These are phyloP conservation scores for Umbelopsis sp. DNA, from an alignment of 371 early-diverging fungal species.

Conservation along the genomic window DNA sequence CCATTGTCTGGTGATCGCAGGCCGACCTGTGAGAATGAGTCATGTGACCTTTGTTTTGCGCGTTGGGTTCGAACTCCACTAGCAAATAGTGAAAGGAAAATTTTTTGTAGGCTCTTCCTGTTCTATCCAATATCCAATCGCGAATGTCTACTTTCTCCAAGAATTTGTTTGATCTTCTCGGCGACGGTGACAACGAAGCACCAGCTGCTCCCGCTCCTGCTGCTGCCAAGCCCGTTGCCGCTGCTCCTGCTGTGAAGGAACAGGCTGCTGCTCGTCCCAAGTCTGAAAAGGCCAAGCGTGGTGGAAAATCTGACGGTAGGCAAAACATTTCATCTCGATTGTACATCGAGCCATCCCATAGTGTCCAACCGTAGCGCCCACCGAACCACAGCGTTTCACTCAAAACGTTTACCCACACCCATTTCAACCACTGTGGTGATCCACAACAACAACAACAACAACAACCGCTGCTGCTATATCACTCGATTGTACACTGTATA, in stretches of 20 bases:
- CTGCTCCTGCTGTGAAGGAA: constrained; percentile 14
- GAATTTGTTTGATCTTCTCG: constrained; percentile 19
- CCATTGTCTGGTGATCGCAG: too few relatives aligned
- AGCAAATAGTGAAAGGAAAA: constrained; percentile 14
- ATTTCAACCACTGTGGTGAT: too few relatives aligned
- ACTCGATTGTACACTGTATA: too few relatives aligned
- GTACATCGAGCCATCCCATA: not conserved
- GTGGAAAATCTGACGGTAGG: constrained; percentile 18
- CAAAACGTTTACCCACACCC: too few relatives aligned
- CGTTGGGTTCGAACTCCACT: constrained; percentile 11
- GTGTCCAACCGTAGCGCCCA: not conserved
- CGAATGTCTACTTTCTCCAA: constrained; percentile 19
- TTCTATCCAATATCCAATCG: constrained; percentile 20
- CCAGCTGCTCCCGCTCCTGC: constrained; percentile 15
- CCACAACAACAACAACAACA: too few relatives aligned
- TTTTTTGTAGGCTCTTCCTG: constrained; percentile 15
- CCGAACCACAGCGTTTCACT: not conserved
- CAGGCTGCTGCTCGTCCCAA: constrained; percentile 16
- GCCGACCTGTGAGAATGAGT: not conserved
- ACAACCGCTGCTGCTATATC: too few relatives aligned
- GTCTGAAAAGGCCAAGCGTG: constrained; percentile 17
- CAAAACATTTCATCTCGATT: not conserved
- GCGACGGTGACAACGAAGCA: constrained; percentile 17
- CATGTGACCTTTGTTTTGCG: not conserved
- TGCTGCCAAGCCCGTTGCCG: not conserved